These are phyloP conservation scores for Xylaria nigripes DNA, from an alignment of 495 filamentous ascomycete genomes.

Conservation along the genomic window DNA sequence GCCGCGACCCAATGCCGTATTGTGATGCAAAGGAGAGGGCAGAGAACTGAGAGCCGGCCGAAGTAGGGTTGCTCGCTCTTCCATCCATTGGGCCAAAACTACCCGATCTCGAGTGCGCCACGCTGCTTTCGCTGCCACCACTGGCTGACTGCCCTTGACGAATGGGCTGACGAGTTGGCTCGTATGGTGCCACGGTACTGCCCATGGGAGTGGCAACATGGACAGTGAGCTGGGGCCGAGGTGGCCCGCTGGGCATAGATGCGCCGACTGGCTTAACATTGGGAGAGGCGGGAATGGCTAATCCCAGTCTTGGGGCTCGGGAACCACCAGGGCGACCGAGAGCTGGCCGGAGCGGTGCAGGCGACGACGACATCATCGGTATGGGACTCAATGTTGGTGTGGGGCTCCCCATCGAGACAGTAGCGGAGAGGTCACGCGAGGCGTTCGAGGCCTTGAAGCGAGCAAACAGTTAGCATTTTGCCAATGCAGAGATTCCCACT, in stretches of 20 bases:
- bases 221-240: constrained; percentile 50
- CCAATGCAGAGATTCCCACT: neutral
- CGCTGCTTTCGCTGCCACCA: constrained; percentile 60
- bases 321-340: constrained; percentile 62
- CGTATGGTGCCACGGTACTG: constrained; percentile 57
- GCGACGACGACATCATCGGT: constrained; percentile 65
- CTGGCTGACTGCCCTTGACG: constrained; percentile 52
- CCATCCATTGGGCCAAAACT: constrained; percentile 68
- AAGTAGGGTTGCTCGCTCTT: constrained; percentile 64
- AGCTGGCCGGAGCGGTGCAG: constrained; percentile 73
- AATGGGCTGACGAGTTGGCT: constrained; percentile 38
- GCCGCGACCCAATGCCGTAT: constrained; percentile 48
- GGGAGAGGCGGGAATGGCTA: constrained; percentile 80
- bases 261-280: constrained; percentile 61
- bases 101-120: constrained; percentile 61
- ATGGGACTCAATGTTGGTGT: constrained; percentile 26
- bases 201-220: constrained; percentile 82
- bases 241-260: constrained; percentile 25
- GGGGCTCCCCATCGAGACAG: constrained; percentile 17
- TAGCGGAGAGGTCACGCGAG: constrained; percentile 19
- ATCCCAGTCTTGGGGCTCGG: constrained; percentile 68
- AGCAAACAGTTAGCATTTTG: constrained; percentile 24
- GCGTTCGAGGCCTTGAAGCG: constrained; percentile 24
- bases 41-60: constrained; percentile 74
- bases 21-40: constrained; percentile 65